phyloP scores from a whole-genome alignment of 163 green algal species.

The Chloromonas sp. region DNA sequence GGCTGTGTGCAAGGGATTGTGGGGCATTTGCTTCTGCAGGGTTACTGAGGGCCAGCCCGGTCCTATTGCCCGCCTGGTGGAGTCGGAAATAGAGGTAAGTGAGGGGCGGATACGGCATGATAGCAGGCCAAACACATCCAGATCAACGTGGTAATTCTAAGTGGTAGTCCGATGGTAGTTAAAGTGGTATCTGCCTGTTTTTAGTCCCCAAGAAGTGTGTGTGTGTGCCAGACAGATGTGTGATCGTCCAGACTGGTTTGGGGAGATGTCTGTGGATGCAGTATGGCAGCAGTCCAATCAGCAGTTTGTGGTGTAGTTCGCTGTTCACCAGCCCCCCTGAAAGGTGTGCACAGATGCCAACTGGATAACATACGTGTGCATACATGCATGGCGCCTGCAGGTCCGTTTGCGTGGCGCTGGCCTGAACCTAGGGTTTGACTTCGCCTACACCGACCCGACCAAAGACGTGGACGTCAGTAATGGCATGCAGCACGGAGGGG shows the following conservation, averaged over 20 bases:
- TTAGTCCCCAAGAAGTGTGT: too few species aligned
- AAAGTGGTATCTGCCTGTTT: too few species aligned
- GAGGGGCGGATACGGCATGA: background rate
- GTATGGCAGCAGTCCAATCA: too few species aligned
- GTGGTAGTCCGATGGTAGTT: too few species aligned
- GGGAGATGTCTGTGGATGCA: too few species aligned
- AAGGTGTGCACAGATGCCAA: too few species aligned
- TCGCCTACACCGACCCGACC: conserved; percentile 53
- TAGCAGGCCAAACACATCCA: conserved; percentile 12
- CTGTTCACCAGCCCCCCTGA: too few species aligned
- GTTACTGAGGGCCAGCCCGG: background rate
- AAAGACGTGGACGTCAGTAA: conserved; percentile 53
- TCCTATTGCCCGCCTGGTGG: background rate
- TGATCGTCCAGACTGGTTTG: too few species aligned
- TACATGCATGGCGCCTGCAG: background rate
- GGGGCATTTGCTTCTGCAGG: background rate
- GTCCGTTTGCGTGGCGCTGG: conserved; percentile 11
- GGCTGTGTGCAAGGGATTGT: too few species aligned
- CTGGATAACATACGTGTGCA: too few species aligned
- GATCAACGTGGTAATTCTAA: background rate
- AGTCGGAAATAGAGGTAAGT: background rate
- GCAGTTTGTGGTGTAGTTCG: too few species aligned
- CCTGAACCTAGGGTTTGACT: conserved; percentile 27
- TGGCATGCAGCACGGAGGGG: conserved; percentile 26
- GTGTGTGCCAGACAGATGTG: too few species aligned